Evolutionary conservation across 2,329 filamentous ascomycete species (phyloP).

Genomic region (Furcasterigmium furcatum): DNA sequence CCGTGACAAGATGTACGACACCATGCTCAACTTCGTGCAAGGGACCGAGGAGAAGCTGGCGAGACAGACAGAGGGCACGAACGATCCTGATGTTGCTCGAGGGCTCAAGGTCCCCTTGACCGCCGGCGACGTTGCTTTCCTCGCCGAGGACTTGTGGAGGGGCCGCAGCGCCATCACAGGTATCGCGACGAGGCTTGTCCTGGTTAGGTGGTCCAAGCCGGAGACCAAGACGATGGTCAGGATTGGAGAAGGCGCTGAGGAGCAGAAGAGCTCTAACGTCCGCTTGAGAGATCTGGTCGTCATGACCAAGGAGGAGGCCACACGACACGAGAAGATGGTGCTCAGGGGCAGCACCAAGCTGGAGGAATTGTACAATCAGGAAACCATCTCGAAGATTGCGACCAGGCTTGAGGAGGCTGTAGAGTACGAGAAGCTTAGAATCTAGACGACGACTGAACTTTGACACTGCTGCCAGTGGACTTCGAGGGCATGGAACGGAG

Average conservation of each 20-base stretch:
- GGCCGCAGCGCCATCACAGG: conserved; percentile 82
- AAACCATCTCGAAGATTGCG: conserved; percentile 66
- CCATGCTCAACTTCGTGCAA: conserved; percentile 72
- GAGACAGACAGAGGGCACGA: conserved; percentile 35
- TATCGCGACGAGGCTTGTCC: conserved; percentile 70
- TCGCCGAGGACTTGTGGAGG: conserved; percentile 85
- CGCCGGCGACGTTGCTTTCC: conserved; percentile 77
- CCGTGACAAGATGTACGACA: conserved; percentile 89
- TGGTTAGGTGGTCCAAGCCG: conserved; percentile 79
- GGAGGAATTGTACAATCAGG: conserved; percentile 71
- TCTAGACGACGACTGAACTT: no score
- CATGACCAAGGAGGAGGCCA: conserved; percentile 90
- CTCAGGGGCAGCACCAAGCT: conserved; percentile 64
- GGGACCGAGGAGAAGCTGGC: conserved; percentile 53
- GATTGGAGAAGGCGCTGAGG: conserved; percentile 63
- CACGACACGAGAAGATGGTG: conserved; percentile 75
- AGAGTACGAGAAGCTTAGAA: conserved; percentile 52
- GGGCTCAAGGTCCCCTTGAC: conserved; percentile 80
- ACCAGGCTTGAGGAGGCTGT: conserved; percentile 65
- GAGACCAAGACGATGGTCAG: conserved; percentile 50
- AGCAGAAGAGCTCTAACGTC: conserved; percentile 74
- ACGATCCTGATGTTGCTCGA: conserved; percentile 42
- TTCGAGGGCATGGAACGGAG: no score
- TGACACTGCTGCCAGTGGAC: no score
- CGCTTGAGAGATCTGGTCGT: conserved; percentile 72